Conservation (phyloP, 495 filamentous ascomycete species). For the Clohesyomyces aquaticus region DNA sequence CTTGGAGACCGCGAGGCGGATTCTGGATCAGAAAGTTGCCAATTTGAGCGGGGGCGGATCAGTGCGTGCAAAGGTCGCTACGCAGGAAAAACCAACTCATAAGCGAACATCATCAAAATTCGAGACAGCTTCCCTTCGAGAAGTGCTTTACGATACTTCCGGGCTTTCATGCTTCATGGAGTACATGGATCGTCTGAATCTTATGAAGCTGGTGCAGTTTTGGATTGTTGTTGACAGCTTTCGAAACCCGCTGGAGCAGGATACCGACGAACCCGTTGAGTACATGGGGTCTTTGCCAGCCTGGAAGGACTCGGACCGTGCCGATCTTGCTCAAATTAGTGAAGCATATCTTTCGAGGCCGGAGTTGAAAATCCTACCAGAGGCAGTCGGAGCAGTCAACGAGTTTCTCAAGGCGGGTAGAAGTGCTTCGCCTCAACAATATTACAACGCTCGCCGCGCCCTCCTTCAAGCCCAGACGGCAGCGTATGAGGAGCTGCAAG, state of each 20-base stretch:
- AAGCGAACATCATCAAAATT: constrained; percentile 55
- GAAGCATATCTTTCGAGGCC: constrained; percentile 82
- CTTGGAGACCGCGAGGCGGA: constrained; percentile 85
- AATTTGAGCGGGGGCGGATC: constrained; percentile 72
- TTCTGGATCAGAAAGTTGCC: constrained; percentile 87
- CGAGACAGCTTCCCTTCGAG: constrained; percentile 73
- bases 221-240: constrained; percentile 98
- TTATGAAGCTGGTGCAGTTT: constrained; percentile 93
- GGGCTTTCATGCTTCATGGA: constrained; percentile 99
- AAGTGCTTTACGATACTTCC: constrained; percentile 83
- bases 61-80: constrained; percentile 46
- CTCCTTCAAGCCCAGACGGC: constrained; percentile 81
- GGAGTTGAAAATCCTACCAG: constrained; percentile 75
- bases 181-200: constrained; percentile 89
- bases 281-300: constrained; percentile 63
- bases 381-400: constrained; percentile 68
- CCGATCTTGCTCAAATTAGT: constrained; percentile 85
- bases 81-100: constrained; percentile 36
- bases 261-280: constrained; percentile 69
- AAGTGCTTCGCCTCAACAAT: constrained; percentile 76
- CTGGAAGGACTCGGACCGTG: constrained; percentile 85
- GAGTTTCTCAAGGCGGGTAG: constrained; percentile 77
- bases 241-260: constrained; percentile 93
- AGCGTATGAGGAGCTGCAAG: constrained; percentile 80
- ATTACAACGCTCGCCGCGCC: constrained; percentile 78